Conservation (phyloP, 2,329 filamentous ascomycete genomes). For the Fusarium armeniacum region DNA sequence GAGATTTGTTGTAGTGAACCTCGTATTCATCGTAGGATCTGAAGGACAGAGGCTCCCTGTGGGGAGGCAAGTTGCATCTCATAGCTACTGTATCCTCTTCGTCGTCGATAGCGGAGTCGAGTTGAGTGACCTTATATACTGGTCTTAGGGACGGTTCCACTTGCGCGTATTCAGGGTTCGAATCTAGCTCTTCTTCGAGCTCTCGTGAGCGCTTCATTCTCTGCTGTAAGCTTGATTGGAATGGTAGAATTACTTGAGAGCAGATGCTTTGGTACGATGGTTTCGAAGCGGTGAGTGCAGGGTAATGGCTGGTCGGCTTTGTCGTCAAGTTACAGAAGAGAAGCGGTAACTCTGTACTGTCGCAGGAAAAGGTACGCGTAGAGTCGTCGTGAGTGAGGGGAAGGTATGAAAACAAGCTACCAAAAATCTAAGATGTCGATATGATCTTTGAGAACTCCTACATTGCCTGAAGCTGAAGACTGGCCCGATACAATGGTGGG, state of each 20-base stretch:
- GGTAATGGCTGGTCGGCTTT: slow-evolving; percentile 22
- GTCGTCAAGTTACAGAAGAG: slow-evolving; percentile 5
- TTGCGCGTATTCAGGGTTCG: slow-evolving; percentile 45
- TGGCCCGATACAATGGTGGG: slow-evolving; percentile 21
- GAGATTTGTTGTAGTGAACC: slow-evolving; percentile 83
- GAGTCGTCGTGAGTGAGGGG: not conserved
- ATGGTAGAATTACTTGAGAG: slow-evolving; percentile 49
- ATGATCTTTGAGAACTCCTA: slow-evolving; percentile 10
- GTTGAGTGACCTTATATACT: slow-evolving; percentile 69
- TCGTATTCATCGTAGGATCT: slow-evolving; percentile 85
- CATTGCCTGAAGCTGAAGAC: slow-evolving; percentile 15
- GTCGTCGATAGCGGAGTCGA: slow-evolving; percentile 63
- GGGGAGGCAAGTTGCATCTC: slow-evolving; percentile 85
- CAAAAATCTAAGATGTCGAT: slow-evolving; percentile 1
- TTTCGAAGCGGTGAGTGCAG: slow-evolving; percentile 44
- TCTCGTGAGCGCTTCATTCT: slow-evolving; percentile 75
- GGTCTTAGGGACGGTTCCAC: slow-evolving; percentile 47
- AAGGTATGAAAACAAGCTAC: not conserved
- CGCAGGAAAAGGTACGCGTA: not conserved
- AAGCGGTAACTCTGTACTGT: not conserved
- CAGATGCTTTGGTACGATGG: slow-evolving; percentile 22
- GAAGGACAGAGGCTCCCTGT: slow-evolving; percentile 79
- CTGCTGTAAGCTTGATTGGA: slow-evolving; percentile 51
- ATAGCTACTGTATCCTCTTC: slow-evolving; percentile 66
- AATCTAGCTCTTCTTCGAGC: slow-evolving; percentile 63